These are phyloP conservation scores for Pisolithus microcarpus DNA, from an alignment of 768 basidiomycete species.

Conservation along the genomic window DNA sequence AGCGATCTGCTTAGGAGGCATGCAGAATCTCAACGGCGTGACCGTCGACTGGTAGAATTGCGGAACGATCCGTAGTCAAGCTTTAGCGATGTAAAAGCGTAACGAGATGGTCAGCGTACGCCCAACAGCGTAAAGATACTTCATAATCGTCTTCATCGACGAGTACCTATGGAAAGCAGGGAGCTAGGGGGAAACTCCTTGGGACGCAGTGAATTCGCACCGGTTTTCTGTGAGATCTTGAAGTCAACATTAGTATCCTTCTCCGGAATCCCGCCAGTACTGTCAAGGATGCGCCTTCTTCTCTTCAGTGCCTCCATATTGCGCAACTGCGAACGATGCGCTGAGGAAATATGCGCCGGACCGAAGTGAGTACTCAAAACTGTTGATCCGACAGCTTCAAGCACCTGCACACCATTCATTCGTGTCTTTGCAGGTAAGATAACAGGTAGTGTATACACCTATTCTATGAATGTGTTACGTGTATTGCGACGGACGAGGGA, in stretches of 20 bases:
- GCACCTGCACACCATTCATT: too few relatives aligned
- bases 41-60: conserved; percentile 94
- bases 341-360: too few relatives aligned
- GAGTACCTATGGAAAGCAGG: neutral
- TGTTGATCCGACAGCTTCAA: too few relatives aligned
- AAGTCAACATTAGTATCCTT: conserved; percentile 91
- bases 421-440: too few relatives aligned
- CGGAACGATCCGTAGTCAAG: conserved; percentile 90
- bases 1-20: conserved; percentile 58
- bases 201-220: neutral
- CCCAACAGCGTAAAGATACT: conserved; percentile 36
- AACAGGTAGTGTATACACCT: too few relatives aligned
- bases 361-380: too few relatives aligned
- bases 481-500: too few relatives aligned
- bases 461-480: too few relatives aligned
- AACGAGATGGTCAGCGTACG: conserved; percentile 77
- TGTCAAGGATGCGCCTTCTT: too few relatives aligned
- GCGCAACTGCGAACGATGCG: too few relatives aligned
- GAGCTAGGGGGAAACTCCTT: neutral
- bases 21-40: conserved; percentile 89
- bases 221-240: conserved; percentile 46
- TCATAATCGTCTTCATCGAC: too few relatives aligned
- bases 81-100: conserved; percentile 66
- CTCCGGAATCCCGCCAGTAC: conserved; percentile 63
- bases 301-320: too few relatives aligned